Percentiles rank a stretch among this genome's conserved stretches.
Conservation (phyloP, 108 stramenopile genomes). For the Skeletonema grethae region DNA sequence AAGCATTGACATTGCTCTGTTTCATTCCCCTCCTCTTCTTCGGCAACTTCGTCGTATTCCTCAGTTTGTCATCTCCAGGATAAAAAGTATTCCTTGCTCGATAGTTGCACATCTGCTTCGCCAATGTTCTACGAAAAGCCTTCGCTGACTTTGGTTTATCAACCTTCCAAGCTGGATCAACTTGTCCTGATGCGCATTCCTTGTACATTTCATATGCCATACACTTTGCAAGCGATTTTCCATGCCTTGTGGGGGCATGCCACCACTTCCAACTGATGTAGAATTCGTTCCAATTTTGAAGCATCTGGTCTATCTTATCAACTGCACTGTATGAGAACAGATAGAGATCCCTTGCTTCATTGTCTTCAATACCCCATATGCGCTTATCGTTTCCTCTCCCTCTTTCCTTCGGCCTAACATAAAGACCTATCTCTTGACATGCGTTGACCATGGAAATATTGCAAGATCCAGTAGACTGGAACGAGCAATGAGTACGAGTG, state of each 20-base stretch:
- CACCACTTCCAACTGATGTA: slow-evolving; percentile 6
- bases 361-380: slow-evolving; percentile 28
- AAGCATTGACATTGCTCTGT: neutral
- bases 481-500: slow-evolving; percentile 10
- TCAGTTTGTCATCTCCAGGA: slow-evolving; percentile 3
- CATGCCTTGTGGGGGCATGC: slow-evolving; percentile 7
- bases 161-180: slow-evolving; percentile 11
- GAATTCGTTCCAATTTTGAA: slow-evolving; percentile 1
- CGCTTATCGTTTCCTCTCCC: slow-evolving; percentile 10
- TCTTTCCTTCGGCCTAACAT: neutral
- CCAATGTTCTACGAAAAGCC: neutral
- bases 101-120: slow-evolving; percentile 1
- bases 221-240: neutral
- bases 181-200: neutral
- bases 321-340: slow-evolving; percentile 8
- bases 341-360: slow-evolving; percentile 14
- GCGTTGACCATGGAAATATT: slow-evolving; percentile 28
- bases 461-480: slow-evolving; percentile 18
- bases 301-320: slow-evolving; percentile 12
- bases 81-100: slow-evolving; percentile 1
- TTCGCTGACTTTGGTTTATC: neutral
- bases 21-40: neutral
- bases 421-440: neutral
- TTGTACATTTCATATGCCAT: slow-evolving; percentile 10
- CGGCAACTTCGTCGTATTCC: neutral